Evolutionary conservation across 208 protist species (phyloP).

Genomic region (Lotmaria passim): DNA sequence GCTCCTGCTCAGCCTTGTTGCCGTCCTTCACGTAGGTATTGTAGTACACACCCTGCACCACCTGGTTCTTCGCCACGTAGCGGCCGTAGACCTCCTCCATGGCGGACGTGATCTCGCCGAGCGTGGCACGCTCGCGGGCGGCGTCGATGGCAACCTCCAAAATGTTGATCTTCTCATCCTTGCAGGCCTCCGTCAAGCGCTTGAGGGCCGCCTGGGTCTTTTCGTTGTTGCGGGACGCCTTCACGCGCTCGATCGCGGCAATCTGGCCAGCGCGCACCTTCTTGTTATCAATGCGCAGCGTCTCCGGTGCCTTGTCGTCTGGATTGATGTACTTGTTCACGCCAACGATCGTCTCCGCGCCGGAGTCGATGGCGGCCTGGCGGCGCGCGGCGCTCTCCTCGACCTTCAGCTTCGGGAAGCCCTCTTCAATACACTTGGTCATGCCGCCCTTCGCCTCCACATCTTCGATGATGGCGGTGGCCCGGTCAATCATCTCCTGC

Average conservation of each 20-base stretch:
- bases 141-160: constrained; percentile 89
- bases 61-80: constrained; percentile 63
- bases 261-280: constrained; percentile 83
- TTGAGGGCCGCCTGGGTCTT: constrained; percentile 59
- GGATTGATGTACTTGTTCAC: constrained; percentile 93
- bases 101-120: constrained; percentile 95
- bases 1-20: constrained; percentile 45
- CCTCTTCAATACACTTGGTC: constrained; percentile 82
- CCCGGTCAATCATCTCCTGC: constrained; percentile 81
- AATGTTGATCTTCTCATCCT: constrained; percentile 81
- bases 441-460: constrained; percentile 88
- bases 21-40: constrained; percentile 54
- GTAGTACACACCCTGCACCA: constrained; percentile 89
- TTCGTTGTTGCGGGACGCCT: constrained; percentile 54
- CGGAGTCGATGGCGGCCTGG: constrained; percentile 92
- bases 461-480: constrained; percentile 90
- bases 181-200: constrained; percentile 77
- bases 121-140: constrained; percentile 83
- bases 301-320: constrained; percentile 74
- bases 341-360: constrained; percentile 93
- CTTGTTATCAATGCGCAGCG: constrained; percentile 93
- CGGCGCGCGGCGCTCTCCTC: constrained; percentile 94
- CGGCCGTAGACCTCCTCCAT: constrained; percentile 86
- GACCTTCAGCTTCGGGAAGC: constrained; percentile 96
- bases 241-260: constrained; percentile 60